phyloP scores from a whole-genome alignment of 371 early-diverging fungal species.

The Dinochytrium kinnereticum region DNA sequence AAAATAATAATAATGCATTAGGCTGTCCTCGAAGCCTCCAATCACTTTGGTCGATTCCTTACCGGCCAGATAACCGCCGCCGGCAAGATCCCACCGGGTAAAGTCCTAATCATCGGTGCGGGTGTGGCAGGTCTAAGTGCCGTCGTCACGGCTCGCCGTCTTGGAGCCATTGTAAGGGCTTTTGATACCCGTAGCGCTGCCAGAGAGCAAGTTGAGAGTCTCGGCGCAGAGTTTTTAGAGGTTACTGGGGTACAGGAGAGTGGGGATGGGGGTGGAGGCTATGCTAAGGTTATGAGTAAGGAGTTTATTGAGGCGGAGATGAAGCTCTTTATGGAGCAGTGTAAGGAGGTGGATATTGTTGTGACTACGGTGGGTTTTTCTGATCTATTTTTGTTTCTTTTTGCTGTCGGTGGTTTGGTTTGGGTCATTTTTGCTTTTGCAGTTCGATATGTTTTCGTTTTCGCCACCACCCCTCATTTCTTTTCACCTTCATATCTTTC shows the following conservation, averaged over 20 bases:
- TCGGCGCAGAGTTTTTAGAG: slow-evolving; percentile 43
- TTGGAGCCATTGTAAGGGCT: slow-evolving; percentile 44
- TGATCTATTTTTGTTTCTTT: background rate
- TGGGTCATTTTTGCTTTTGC: background rate
- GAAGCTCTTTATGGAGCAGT: slow-evolving; percentile 38
- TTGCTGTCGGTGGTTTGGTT: background rate
- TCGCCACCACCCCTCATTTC: too few relatives aligned
- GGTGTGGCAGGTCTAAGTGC: slow-evolving; percentile 45
- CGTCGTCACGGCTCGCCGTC: slow-evolving; percentile 39
- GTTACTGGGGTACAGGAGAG: slow-evolving; percentile 35
- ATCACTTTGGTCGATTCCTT: slow-evolving; percentile 40
- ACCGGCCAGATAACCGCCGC: slow-evolving; percentile 48
- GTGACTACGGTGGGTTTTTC: slow-evolving; percentile 36
- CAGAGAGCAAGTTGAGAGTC: slow-evolving; percentile 39
- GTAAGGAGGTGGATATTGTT: slow-evolving; percentile 43
- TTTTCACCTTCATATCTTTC: too few relatives aligned
- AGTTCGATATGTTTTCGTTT: too few relatives aligned
- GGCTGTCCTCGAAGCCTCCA: slow-evolving; percentile 42
- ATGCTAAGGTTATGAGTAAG: slow-evolving; percentile 41
- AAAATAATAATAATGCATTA: too few relatives aligned
- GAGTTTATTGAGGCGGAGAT: slow-evolving; percentile 42
- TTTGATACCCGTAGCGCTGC: slow-evolving; percentile 43
- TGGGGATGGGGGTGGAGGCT: slow-evolving; percentile 43
- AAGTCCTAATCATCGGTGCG: slow-evolving; percentile 44
- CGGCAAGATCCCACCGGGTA: slow-evolving; percentile 44